Evolutionary conservation across 371 early-diverging fungal species (phyloP).

Genomic region (Mortierella sp.): DNA sequence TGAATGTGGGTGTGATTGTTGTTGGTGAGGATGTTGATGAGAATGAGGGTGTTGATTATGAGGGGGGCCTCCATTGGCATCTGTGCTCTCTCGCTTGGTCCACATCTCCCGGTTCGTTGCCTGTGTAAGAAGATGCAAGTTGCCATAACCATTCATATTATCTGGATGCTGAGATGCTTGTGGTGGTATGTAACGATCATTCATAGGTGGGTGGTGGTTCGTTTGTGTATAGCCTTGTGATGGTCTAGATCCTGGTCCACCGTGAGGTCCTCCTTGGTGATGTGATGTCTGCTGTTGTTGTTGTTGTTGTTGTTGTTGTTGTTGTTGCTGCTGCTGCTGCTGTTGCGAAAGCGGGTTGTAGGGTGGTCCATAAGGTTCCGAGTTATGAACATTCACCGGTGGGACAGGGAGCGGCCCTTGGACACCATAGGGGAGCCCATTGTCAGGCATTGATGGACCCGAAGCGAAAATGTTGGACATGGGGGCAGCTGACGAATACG

Average conservation of each 20-base stretch:
- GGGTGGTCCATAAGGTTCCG: slow-evolving; percentile 18
- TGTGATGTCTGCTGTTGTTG: slow-evolving; percentile 16
- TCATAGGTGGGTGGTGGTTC: slow-evolving; percentile 11
- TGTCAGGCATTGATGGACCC: too few species aligned
- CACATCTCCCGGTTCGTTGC: slow-evolving; percentile 27
- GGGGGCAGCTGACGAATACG: slow-evolving; percentile 25
- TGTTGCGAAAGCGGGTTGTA: slow-evolving; percentile 19
- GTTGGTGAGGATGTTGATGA: slow-evolving; percentile 10
- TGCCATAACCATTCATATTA: slow-evolving; percentile 32
- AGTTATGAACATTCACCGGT: slow-evolving; percentile 10
- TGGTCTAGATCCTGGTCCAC: slow-evolving; percentile 7
- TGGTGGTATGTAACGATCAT: slow-evolving; percentile 23
- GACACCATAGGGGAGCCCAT: slow-evolving; percentile 24
- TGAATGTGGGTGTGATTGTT: slow-evolving; percentile 17
- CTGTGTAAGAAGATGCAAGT: slow-evolving; percentile 24
- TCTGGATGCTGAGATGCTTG: slow-evolving; percentile 21
- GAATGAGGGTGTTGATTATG: not conserved
- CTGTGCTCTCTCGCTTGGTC: slow-evolving; percentile 34
- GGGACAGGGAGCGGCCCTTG: slow-evolving; percentile 32
- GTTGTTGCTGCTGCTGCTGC: too few species aligned
- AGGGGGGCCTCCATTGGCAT: slow-evolving; percentile 11
- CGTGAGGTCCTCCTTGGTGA: slow-evolving; percentile 9
- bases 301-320: too few species aligned
- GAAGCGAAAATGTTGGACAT: slow-evolving; percentile 28
- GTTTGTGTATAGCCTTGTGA: slow-evolving; percentile 4